These are phyloP conservation scores for Silybum marianum DNA, from an alignment of 129 eudicot species.

Conservation along the genomic window DNA sequence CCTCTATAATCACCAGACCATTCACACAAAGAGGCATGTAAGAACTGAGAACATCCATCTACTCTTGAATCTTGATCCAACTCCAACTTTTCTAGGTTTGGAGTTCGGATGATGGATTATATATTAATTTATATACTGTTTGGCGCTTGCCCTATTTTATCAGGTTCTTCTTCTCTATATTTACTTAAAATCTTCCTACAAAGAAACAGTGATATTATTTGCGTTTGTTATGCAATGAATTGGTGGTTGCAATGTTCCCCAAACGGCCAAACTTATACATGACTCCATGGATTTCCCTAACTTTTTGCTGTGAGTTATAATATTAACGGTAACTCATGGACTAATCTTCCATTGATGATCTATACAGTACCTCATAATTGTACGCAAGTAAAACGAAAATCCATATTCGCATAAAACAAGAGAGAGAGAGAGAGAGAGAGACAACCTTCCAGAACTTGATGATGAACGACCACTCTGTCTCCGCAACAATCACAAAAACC, in stretches of 20 bases:
- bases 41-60: background rate
- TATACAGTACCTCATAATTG: background rate
- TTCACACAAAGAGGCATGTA: background rate
- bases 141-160: background rate
- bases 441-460: constrained; percentile 78
- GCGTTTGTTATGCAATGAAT: background rate
- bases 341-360: background rate
- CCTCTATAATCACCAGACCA: background rate
- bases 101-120: background rate
- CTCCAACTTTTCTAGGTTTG: background rate
- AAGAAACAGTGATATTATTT: background rate
- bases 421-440: constrained; percentile 1
- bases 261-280: background rate
- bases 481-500: constrained; percentile 67
- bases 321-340: background rate
- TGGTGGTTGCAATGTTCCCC: background rate
- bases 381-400: background rate
- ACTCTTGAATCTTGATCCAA: constrained; percentile 1
- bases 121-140: background rate
- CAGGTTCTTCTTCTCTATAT: background rate
- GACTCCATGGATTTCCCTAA: background rate
- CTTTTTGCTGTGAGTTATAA: background rate
- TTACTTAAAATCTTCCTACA: background rate
- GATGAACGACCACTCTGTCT: constrained; percentile 87
- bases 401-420: background rate